A percentile compares a stretch with the other conserved stretches of the same genome.
Evolutionary conservation across 495 filamentous ascomycete genomes (phyloP).

Genomic region (Tuber aestivum): DNA sequence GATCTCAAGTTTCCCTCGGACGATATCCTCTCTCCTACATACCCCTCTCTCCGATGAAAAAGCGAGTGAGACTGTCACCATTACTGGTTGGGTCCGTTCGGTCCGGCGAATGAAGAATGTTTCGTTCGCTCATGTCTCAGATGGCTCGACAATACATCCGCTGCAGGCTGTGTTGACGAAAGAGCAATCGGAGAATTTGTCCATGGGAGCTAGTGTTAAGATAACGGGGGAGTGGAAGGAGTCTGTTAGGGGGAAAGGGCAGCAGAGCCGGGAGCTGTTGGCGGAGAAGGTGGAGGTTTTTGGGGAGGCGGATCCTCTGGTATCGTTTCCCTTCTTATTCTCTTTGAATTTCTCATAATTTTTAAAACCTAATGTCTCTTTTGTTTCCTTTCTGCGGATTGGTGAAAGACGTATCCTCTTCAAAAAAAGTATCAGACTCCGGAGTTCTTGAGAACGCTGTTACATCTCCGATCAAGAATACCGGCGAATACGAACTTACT

Average conservation of each 20-base stretch:
- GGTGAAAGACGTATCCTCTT: constrained; percentile 70
- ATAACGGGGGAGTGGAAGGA: constrained; percentile 73
- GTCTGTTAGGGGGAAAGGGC: constrained; percentile 61
- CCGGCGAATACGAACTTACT: constrained; percentile 74
- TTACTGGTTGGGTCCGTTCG: constrained; percentile 77
- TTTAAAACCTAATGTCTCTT: constrained; percentile 4
- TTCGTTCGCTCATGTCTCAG: constrained; percentile 76
- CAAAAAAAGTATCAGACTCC: constrained; percentile 90
- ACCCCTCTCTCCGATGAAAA: constrained; percentile 10
- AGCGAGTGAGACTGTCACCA: constrained; percentile 45
- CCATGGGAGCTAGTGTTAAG: constrained; percentile 71
- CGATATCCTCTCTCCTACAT: constrained; percentile 36
- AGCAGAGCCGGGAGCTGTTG: constrained; percentile 70
- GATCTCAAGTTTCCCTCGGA: constrained; percentile 22
- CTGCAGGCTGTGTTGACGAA: constrained; percentile 78
- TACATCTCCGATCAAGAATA: constrained; percentile 80
- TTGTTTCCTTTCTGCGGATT: constrained; percentile 17
- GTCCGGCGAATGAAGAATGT: constrained; percentile 78
- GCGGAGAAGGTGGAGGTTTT: constrained; percentile 61
- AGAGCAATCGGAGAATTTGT: constrained; percentile 69
- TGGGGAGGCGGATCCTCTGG: constrained; percentile 71
- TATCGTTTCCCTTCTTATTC: constrained; percentile 45
- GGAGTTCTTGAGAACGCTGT: constrained; percentile 81
- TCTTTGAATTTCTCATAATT: background rate
- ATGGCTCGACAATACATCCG: constrained; percentile 74